phyloP scores from a whole-genome alignment of 1,139 yeast genomes.

The Debaryomyces coudertii region DNA sequence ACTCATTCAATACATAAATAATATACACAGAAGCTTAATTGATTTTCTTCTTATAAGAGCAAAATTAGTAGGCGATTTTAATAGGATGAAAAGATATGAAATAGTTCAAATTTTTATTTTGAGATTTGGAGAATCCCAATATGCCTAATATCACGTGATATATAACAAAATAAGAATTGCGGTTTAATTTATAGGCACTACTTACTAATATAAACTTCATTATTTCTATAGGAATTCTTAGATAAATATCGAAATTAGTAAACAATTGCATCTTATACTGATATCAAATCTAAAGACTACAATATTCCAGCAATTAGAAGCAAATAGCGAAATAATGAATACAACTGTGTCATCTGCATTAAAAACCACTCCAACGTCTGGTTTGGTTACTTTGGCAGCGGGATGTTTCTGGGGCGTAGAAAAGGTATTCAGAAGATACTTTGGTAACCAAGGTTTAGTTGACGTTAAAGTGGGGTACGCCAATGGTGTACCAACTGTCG shows the following conservation, averaged over 20 bases:
- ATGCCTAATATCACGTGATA: slow-evolving; percentile 1
- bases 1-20: no score
- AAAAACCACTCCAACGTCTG: slow-evolving; percentile 41
- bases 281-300: background rate
- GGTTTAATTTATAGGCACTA: slow-evolving; percentile 2
- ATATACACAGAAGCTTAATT: no score
- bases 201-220: background rate
- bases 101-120: no score
- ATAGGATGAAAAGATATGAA: no score
- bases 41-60: no score
- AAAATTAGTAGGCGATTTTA: no score
- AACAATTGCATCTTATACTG: background rate
- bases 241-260: background rate
- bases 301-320: background rate
- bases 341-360: slow-evolving; percentile 40
- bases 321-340: slow-evolving; percentile 13
- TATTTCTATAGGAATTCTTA: background rate
- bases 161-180: background rate
- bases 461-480: slow-evolving; percentile 90
- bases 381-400: slow-evolving; percentile 67
- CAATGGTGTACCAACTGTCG: slow-evolving; percentile 59
- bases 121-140: no score
- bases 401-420: slow-evolving; percentile 98
- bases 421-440: slow-evolving; percentile 73
- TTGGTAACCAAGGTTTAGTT: slow-evolving; percentile 60